Percentiles rank a stretch among this genome's conserved stretches.
Evolutionary conservation across 768 basidiomycete genomes (phyloP).

Genomic region (Collybiopsis luxurians): DNA sequence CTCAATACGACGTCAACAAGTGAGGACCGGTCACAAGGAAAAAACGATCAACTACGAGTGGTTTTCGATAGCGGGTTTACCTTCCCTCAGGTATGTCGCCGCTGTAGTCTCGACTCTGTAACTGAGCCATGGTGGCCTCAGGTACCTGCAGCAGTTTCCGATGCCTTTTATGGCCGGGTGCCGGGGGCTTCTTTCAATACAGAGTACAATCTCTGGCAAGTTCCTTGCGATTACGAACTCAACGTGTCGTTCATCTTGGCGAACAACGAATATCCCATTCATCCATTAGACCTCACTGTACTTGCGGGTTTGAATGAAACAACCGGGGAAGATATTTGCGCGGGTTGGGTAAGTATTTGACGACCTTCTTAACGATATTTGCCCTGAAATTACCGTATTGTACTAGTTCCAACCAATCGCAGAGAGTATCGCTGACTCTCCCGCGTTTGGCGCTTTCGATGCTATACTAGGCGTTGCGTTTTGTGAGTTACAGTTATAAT

Average conservation of each 20-base stretch:
- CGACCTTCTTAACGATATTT: neutral
- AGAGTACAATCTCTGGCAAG: slow-evolving; percentile 9
- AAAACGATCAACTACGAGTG: slow-evolving; percentile 13
- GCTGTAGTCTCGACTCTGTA: no score
- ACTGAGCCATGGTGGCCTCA: no score
- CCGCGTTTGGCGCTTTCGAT: slow-evolving; percentile 2
- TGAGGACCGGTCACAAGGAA: slow-evolving; percentile 8
- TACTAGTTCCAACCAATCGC: slow-evolving; percentile 1
- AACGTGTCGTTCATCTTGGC: slow-evolving; percentile 19
- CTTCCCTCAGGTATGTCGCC: slow-evolving; percentile 14
- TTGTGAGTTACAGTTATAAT: slow-evolving; percentile 1
- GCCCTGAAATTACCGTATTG: no score
- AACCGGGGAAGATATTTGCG: slow-evolving; percentile 8
- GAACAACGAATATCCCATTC: slow-evolving; percentile 17
- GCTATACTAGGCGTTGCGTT: slow-evolving; percentile 12
- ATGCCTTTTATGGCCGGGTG: slow-evolving; percentile 22
- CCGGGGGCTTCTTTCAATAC: slow-evolving; percentile 15
- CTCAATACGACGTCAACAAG: slow-evolving; percentile 13
- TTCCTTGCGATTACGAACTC: slow-evolving; percentile 21
- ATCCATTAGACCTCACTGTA: slow-evolving; percentile 19
- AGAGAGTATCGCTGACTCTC: neutral
- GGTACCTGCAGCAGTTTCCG: slow-evolving; percentile 12
- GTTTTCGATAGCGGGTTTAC: slow-evolving; percentile 19
- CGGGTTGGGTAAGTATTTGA: slow-evolving; percentile 7
- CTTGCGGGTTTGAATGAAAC: neutral